Evolutionary conservation across 192 early-diverging fungal genomes (phyloP), one percentile per base, ranked within the genome.

Genomic region (Gaertneriomyces sp.): DNA sequence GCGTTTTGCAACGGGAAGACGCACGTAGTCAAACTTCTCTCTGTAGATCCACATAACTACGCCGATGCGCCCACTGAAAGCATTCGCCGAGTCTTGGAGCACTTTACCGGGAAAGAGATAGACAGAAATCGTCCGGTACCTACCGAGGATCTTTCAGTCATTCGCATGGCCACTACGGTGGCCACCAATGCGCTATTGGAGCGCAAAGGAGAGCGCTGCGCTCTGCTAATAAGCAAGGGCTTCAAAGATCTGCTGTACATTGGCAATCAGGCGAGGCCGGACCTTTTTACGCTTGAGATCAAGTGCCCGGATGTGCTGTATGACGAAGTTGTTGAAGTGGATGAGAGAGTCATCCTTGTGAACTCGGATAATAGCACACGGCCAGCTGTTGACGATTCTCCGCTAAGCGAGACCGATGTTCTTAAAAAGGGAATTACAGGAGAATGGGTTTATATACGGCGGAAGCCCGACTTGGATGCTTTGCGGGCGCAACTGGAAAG

Each of bases 131-230:
- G 79, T 53, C 89, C 80, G 12, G 82, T 97, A 1, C 83, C 89
- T 53, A 95, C 94, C 0, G 71, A 78, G 17, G 60, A 78, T 12
- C 10, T 71, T 74, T 81, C 84, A 47, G 83, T 87, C 60, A 89
- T 98, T 47, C 85, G 94, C 12, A 96, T 98, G 93, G 96, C 94
- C 58, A 98, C 96, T 0, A 98, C 96, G 0, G 96, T 98, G 4
- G 96, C 96, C 4, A 98, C 96, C 1, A 98, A 98, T 68, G 64
- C 64, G 17, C 42, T 66, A 17, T 66, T 82, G 33, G 81, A 83
- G 53, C 51, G 80, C 43, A 93, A 91, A 64, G 96, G 96, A 4
- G 94, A 94, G 79, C 85, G 78, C 16, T 89, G 87, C 68, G 94
- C 89, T 6, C 73, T 98, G 56, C 66, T 98, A 11, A 95, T 92